Base-by-base conservation (phyloP, 148 eudicot genomes). In the Simmondsia chinensis region DNA sequence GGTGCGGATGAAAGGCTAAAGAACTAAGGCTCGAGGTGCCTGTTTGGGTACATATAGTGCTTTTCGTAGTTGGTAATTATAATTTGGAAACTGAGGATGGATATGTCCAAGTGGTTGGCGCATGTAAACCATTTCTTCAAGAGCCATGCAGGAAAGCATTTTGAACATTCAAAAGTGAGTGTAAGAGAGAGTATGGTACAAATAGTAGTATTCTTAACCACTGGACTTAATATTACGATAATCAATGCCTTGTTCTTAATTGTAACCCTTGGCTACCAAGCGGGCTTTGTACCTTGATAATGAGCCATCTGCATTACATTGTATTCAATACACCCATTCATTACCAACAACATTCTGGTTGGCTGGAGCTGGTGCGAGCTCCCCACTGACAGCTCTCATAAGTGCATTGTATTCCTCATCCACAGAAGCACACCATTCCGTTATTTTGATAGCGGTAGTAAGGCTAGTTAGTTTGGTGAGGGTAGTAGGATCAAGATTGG, bases 141-240 rank as follows among this genome's bases (percentile, higher is more conserved):
- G 31, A 7, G 24, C 56, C 64, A 4, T 59, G 26, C 6, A 49
- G 27, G n/a, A 59, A 40, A 3, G 62, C 46, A 46, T 38, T 57
- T 14, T 47, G 37, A 0, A 46, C 20, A 12, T 46, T 30, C 32
- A 4, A 14, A 3, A 10, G 45, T 24, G 4, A 46, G 7, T 4
- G 39, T 39, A 3, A 47, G 15, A 3, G 32, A 26, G 2, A 57
- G 22, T 0, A 57, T n/a, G 3, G 20, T 1, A 0, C 47, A 39
- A 3, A 57, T 25, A 0, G 47, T 57, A 2, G 39, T 11, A 0
- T 46, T 46, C 8, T 57, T 47, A 14, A 57, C 32, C 8, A 57
- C 54, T 0, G 47, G 46, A 10, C 62, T 47, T 5, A 57, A 57
- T 57, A 6, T 38, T 46, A 5, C 6, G 5, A 23, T 46, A 38